Percentiles rank a stretch among this genome's conserved stretches.
Conservation (phyloP, 768 basidiomycete species). For the Hirschioporus abietinus region DNA sequence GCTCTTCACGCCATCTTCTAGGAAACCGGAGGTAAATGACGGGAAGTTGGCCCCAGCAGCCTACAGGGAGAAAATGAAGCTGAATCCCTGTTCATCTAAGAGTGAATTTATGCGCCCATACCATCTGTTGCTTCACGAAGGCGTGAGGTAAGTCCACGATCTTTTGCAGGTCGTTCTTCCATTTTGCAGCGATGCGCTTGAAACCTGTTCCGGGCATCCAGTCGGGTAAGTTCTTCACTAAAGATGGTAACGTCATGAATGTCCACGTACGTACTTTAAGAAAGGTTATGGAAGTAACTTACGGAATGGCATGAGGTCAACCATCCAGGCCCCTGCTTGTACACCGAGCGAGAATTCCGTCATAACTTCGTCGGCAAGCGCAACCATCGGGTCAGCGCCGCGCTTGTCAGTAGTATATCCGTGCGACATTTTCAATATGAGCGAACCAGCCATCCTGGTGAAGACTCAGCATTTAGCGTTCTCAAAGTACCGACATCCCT, state of each 20-base stretch:
- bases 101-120: conserved; percentile 6
- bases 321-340: conserved; percentile 25
- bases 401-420: conserved; percentile 22
- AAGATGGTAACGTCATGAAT: not conserved
- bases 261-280: not conserved
- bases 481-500: not conserved
- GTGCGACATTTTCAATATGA: conserved; percentile 24
- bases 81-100: conserved; percentile 16
- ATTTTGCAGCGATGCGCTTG: conserved; percentile 12
- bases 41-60: conserved; percentile 14
- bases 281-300: conserved; percentile 10
- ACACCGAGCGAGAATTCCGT: conserved; percentile 20
- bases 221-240: conserved; percentile 19
- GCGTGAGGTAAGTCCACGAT: conserved; percentile 7
- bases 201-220: conserved; percentile 24
- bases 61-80: conserved; percentile 15
- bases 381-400: conserved; percentile 32
- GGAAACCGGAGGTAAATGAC: conserved; percentile 14
- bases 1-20: conserved; percentile 7
- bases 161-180: conserved; percentile 10
- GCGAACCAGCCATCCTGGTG: conserved; percentile 21
- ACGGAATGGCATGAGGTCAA: conserved; percentile 27
- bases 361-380: conserved; percentile 27
- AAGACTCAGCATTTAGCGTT: conserved; percentile 3
- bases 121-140: not conserved